These are phyloP conservation scores for Chlorella sp. DNA, from an alignment of 139 green algal species.

Conservation along the genomic window DNA sequence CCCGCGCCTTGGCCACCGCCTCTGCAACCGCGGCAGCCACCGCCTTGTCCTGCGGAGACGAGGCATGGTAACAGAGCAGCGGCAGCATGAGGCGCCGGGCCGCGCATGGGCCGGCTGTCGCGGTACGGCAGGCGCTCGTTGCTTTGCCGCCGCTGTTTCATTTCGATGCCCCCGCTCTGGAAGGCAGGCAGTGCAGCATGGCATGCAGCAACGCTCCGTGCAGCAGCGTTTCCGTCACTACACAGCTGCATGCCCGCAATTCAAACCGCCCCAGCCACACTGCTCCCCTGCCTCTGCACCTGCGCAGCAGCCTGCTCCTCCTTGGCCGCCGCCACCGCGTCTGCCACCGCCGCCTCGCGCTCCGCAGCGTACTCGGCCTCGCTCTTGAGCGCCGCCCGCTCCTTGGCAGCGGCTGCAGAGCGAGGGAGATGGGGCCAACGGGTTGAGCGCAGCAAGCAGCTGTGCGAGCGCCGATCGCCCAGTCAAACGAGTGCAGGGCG, in stretches of 20 bases:
- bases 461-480: too few species aligned
- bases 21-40: not conserved
- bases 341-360: slow-evolving; percentile 30
- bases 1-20: not conserved
- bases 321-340: slow-evolving; percentile 25
- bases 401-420: slow-evolving; percentile 1
- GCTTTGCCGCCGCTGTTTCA: not conserved
- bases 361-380: slow-evolving; percentile 33
- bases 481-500: not conserved
- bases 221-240: not conserved
- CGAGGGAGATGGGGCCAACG: not conserved
- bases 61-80: not conserved
- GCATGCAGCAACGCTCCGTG: not conserved
- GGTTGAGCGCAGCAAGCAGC: too few species aligned
- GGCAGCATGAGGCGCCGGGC: not conserved
- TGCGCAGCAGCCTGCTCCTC: not conserved
- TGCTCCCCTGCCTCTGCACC: not conserved
- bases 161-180: not conserved
- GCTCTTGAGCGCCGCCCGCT: slow-evolving; percentile 13
- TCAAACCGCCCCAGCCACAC: not conserved
- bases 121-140: too few species aligned
- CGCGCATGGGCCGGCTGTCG: too few species aligned
- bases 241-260: too few species aligned
- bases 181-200: too few species aligned
- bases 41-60: slow-evolving; percentile 14